Base-by-base conservation (phyloP, 2,329 filamentous ascomycete species). In the Colletotrichum australisinense region DNA sequence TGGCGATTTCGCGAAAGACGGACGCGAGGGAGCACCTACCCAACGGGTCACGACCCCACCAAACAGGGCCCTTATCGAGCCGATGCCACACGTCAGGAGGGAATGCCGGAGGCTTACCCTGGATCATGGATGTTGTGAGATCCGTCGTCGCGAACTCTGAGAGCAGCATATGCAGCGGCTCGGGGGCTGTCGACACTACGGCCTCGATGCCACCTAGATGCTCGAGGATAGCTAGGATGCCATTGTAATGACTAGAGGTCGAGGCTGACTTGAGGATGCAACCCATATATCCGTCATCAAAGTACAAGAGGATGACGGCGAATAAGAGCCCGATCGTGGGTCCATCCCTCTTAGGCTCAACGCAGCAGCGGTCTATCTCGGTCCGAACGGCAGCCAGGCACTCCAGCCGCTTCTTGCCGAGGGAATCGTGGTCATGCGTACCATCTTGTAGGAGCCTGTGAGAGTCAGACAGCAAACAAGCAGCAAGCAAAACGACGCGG, bases 61-160 rank as follows among this genome's bases (percentile, higher is more conserved):
- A 49, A n/a, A 49, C 42, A 49, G 42, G 42, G 19, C 42, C 42
- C 42, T 49, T n/a, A 4, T 49, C 42, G 42, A 49, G 42, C 19
- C 19, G 19, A 3, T 49, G 19, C 42, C 84, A 86, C 2, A 81
- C 79, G 0, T 76, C 75, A 1, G 81, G 79, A 1, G 81, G 77
- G 8, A 85, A 85, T 9, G 81, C 83, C 1, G 84, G 83, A 5
- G 78, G 72, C 22, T 79, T 78, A 0, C 83, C 83, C 22, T 81
- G 83, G 1, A 86, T 77, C 67, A 86, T 75, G 1, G 84, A 79
- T 11, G 83, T 81, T 0, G 84, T 86, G 11, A 86, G 78, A 68
- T 86, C 84, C 67, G 83, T 82, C 0, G 84, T 85, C 2, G 81
- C 81, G 58, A 86, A 86, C 60, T 85, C 84, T 0, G 84, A 85